Evolutionary conservation across 176 grass and related monocot species (phyloP).

Genomic region (Carex kokanica): DNA sequence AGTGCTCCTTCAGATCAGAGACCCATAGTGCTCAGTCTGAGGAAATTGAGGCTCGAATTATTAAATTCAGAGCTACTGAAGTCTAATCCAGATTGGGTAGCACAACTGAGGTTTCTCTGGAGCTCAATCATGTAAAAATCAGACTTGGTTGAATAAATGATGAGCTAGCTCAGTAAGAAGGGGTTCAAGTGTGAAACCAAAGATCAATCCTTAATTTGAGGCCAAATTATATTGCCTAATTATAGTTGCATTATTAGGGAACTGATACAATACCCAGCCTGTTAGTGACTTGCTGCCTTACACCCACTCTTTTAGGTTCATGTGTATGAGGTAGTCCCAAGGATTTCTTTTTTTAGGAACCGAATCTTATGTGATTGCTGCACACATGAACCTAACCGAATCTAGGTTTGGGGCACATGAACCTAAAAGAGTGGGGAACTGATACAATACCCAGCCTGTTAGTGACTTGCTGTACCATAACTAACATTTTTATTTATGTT

Average conservation of each 20-base stretch:
- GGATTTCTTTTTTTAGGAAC: too few relatives aligned
- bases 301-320: too few relatives aligned
- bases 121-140: background rate
- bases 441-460: background rate
- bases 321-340: too few relatives aligned
- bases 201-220: background rate
- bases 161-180: background rate
- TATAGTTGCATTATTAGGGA: background rate
- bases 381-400: too few relatives aligned
- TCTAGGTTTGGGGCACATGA: too few relatives aligned
- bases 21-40: too few relatives aligned
- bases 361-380: too few relatives aligned
- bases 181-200: background rate
- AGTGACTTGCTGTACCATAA: background rate
- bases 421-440: background rate
- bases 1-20: background rate
- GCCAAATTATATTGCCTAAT: background rate
- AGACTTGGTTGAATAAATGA: background rate
- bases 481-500: background rate
- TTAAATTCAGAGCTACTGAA: background rate
- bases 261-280: background rate
- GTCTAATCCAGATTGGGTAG: background rate
- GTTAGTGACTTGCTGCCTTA: background rate
- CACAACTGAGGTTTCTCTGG: background rate
- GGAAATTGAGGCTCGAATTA: background rate